Evolutionary conservation across 139 green algal genomes (phyloP).

Genomic region (Coelastrella sp.): DNA sequence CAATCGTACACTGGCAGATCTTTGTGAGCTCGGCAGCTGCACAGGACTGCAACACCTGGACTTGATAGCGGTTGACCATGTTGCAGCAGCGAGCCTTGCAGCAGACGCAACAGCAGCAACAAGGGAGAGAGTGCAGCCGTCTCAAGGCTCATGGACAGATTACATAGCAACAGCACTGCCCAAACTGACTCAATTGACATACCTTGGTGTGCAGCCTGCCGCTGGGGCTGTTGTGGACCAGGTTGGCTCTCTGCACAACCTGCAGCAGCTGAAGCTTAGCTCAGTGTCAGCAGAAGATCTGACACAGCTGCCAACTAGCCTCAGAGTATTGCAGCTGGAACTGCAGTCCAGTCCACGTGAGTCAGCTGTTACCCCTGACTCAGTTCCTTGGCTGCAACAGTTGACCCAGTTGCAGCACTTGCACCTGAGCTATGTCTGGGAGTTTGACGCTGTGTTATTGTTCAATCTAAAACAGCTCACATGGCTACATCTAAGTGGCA

Average conservation of each 20-base stretch:
- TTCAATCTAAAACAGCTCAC: neutral
- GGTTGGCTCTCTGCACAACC: neutral
- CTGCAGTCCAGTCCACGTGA: neutral
- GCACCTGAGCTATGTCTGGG: neutral
- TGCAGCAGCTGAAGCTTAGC: neutral
- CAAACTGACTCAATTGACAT: neutral
- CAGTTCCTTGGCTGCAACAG: neutral
- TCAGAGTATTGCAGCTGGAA: neutral
- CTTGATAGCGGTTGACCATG: neutral
- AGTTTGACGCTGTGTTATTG: neutral
- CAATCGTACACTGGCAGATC: neutral
- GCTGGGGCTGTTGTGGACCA: too few relatives aligned
- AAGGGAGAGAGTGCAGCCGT: neutral
- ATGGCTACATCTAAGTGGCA: neutral
- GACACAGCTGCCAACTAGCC: neutral
- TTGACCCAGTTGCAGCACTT: neutral
- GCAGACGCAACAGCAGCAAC: neutral
- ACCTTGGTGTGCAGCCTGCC: neutral
- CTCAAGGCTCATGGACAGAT: too few relatives aligned
- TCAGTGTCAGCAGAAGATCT: neutral
- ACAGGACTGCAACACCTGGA: neutral
- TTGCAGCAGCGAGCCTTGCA: neutral
- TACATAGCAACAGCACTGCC: neutral
- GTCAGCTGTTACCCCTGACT: neutral
- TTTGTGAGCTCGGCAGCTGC: neutral